phyloP scores from a whole-genome alignment of 1,284 basidiomycete genomes.

The Butyriboletus appendiculatus region DNA sequence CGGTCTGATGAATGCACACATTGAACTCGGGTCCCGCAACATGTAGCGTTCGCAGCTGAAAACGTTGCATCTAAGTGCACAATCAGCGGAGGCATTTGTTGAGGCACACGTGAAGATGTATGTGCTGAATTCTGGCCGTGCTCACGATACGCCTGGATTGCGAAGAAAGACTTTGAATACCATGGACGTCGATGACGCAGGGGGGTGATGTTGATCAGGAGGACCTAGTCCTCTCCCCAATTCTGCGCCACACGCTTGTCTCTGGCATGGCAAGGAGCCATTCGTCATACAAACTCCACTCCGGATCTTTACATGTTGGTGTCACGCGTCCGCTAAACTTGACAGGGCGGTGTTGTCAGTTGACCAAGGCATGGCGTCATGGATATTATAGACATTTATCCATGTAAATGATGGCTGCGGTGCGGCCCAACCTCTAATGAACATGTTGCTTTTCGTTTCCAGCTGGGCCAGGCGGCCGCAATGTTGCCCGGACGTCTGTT shows the following conservation, averaged over 20 bases:
- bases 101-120: constrained; percentile 51
- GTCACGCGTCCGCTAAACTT: not conserved
- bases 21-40: not conserved
- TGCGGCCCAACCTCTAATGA: constrained; percentile 5
- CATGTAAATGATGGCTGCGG: not conserved
- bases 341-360: constrained; percentile 1
- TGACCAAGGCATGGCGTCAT: not conserved
- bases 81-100: constrained; percentile 41
- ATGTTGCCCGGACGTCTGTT: not conserved
- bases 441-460: not conserved
- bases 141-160: not conserved
- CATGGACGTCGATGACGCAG: constrained; percentile 9
- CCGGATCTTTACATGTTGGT: constrained; percentile 8
- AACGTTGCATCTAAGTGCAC: constrained; percentile 30
- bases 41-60: constrained; percentile 43
- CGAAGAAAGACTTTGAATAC: not conserved
- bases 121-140: constrained; percentile 18
- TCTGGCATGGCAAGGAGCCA: not conserved
- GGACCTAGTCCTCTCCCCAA: not conserved
- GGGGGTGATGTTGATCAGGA: constrained; percentile 5
- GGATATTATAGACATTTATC: not conserved
- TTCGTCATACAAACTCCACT: not conserved
- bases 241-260: not conserved
- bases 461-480: not conserved
- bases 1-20: not conserved